Percentiles rank a stretch among this genome's conserved stretches.
These are phyloP conservation scores for Rhizomucor pusillus DNA, from an alignment of 371 early-diverging fungal species.

Conservation along the genomic window DNA sequence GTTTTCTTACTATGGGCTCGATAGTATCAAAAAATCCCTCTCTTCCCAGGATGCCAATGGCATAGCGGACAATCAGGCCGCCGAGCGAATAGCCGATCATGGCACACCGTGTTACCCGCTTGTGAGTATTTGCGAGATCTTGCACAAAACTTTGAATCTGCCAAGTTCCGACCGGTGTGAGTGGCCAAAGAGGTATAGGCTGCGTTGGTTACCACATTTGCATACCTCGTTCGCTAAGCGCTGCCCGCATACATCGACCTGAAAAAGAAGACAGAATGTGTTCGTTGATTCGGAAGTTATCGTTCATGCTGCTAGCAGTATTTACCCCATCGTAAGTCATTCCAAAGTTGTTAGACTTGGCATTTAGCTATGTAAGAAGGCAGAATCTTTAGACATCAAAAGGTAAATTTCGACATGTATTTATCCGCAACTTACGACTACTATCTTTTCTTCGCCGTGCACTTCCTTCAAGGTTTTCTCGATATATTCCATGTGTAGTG, in stretches of 20 bases:
- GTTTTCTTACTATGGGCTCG: constrained; percentile 44
- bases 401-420: neutral
- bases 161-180: neutral
- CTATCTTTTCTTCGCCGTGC: constrained; percentile 18
- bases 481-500: constrained; percentile 51
- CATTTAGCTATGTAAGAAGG: constrained; percentile 47
- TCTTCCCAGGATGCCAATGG: constrained; percentile 64
- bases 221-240: constrained; percentile 44
- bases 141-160: constrained; percentile 17
- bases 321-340: constrained; percentile 63
- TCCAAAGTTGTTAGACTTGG: constrained; percentile 44
- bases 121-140: neutral
- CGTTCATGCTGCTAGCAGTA: too few species aligned
- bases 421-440: constrained; percentile 41
- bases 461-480: constrained; percentile 31
- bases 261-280: neutral
- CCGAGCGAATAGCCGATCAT: constrained; percentile 83
- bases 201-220: too few species aligned
- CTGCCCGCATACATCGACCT: constrained; percentile 66
- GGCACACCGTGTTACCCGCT: constrained; percentile 54
- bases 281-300: neutral
- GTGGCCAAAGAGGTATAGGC: neutral
- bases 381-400: neutral
- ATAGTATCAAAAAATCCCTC: constrained; percentile 55
- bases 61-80: constrained; percentile 74